These are phyloP conservation scores for Blastobotrys terrestris DNA, from an alignment of 805 yeast genomes.

Conservation along the genomic window DNA sequence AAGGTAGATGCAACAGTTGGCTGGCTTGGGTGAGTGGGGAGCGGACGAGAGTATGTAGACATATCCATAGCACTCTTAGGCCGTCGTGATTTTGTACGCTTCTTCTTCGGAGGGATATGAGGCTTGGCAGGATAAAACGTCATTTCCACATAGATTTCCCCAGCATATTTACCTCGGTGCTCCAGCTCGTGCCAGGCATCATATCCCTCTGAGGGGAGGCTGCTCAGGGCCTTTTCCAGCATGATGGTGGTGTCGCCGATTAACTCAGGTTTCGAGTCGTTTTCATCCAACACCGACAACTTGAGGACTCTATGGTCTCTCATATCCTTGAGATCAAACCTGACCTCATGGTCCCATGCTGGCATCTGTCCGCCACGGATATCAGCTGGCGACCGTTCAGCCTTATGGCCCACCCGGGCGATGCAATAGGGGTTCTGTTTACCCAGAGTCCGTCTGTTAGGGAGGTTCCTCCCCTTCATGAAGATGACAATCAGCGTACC, in stretches of 20 bases:
- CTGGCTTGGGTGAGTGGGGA: constrained; percentile 2
- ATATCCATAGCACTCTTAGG: neutral
- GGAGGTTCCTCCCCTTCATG: constrained; percentile 54
- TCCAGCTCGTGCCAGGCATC: constrained; percentile 79
- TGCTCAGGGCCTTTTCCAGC: constrained; percentile 62
- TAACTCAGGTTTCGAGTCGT: constrained; percentile 68
- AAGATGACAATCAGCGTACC: constrained; percentile 71
- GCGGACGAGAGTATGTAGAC: constrained; percentile 2
- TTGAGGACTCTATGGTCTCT: constrained; percentile 50
- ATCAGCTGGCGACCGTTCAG: constrained; percentile 70
- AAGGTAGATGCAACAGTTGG: neutral
- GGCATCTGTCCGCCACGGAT: constrained; percentile 94
- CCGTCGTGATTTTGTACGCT: neutral
- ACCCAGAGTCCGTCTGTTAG: constrained; percentile 78
- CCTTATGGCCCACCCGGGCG: constrained; percentile 71
- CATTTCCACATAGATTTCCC: constrained; percentile 83
- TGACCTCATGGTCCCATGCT: constrained; percentile 49
- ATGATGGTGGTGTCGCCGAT: constrained; percentile 80
- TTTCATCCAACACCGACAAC: constrained; percentile 76
- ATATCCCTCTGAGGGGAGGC: constrained; percentile 64
- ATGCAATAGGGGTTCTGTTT: constrained; percentile 92
- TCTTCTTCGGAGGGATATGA: constrained; percentile 18
- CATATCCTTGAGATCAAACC: constrained; percentile 27
- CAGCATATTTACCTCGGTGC: constrained; percentile 70
- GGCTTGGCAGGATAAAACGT: constrained; percentile 66